phyloP scores from a whole-genome alignment of 192 early-diverging fungal species.

The Coemansia sp. region DNA sequence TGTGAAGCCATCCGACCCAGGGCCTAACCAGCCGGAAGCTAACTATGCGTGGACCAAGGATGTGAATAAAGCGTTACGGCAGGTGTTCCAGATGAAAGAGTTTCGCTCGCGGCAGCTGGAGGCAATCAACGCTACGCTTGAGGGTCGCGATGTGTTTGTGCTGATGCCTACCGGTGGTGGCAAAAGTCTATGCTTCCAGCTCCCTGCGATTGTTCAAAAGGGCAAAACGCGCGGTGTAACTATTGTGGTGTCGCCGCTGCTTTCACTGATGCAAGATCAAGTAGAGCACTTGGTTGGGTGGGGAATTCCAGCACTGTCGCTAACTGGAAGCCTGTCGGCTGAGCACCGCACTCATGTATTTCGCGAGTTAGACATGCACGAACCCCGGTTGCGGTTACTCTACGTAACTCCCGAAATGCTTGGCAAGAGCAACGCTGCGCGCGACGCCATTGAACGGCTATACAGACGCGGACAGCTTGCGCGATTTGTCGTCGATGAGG shows the following conservation, averaged over 20 bases:
- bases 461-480: constrained; percentile 66
- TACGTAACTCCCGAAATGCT: constrained; percentile 93
- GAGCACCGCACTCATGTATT: constrained; percentile 59
- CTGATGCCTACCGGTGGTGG: constrained; percentile 99
- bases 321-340: constrained; percentile 63
- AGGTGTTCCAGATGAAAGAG: constrained; percentile 68
- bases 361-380: constrained; percentile 54
- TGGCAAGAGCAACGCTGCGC: constrained; percentile 61
- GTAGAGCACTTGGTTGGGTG: constrained; percentile 66
- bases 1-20: constrained; percentile 40
- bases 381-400: constrained; percentile 61
- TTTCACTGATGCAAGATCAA: constrained; percentile 98
- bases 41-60: constrained; percentile 70
- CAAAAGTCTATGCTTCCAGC: constrained; percentile 94
- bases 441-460: constrained; percentile 57
- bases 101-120: constrained; percentile 87
- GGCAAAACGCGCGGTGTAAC: constrained; percentile 74
- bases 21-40: constrained; percentile 29
- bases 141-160: constrained; percentile 85
- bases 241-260: constrained; percentile 87
- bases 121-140: constrained; percentile 83
- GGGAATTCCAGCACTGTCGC: constrained; percentile 62
- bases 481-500: constrained; percentile 95
- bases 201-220: constrained; percentile 74
- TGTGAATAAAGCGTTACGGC: constrained; percentile 64